These are phyloP conservation scores for Vigna mungo DNA, from an alignment of 306 rosid genomes.

Conservation along the genomic window DNA sequence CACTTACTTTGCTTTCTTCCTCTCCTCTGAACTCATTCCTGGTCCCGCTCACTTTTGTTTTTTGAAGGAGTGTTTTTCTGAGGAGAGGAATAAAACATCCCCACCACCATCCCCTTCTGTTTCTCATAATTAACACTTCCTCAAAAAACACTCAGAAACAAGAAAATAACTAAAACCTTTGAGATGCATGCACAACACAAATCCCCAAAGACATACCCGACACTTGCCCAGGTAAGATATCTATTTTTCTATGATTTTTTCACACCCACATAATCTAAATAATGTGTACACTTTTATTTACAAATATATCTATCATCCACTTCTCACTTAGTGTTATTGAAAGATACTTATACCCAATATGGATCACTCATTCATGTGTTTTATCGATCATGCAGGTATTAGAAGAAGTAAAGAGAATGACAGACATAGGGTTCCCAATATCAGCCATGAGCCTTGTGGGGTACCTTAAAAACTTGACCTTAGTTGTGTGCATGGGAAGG, in stretches of 20 bases:
- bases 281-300: not conserved
- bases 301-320: not conserved
- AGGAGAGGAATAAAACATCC: constrained; percentile 5
- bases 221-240: constrained; percentile 41
- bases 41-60: constrained; percentile 38
- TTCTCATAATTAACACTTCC: constrained; percentile 27
- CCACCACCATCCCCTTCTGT: constrained; percentile 27
- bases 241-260: not conserved
- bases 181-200: constrained; percentile 33
- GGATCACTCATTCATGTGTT: not conserved
- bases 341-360: not conserved
- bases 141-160: constrained; percentile 31
- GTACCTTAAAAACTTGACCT: constrained; percentile 71
- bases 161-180: not conserved
- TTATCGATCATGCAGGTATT: constrained; percentile 49
- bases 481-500: constrained; percentile 75
- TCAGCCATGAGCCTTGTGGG: constrained; percentile 66
- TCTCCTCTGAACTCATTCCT: constrained; percentile 25
- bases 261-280: not conserved
- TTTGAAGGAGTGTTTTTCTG: constrained; percentile 19
- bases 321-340: not conserved
- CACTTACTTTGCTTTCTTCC: constrained; percentile 28
- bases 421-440: constrained; percentile 69
- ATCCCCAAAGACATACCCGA: constrained; percentile 43
- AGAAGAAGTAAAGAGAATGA: constrained; percentile 66